Evolutionary conservation across 768 basidiomycete species (phyloP).

Genomic region (Hypholoma sublateritium): DNA sequence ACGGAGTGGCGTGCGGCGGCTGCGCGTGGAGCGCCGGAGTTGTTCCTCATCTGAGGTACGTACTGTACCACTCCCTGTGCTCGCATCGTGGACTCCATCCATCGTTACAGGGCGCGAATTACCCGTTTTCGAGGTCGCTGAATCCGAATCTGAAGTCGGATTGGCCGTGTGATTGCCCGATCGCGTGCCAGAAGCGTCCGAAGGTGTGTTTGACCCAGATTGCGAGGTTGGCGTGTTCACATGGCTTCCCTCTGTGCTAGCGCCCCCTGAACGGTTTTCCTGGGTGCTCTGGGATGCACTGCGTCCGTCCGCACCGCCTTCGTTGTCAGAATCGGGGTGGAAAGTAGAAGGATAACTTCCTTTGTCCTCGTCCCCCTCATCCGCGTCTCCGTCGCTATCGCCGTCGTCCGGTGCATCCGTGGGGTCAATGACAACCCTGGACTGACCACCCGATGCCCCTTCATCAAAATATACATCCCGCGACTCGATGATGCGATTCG

Average conservation of each 20-base stretch:
- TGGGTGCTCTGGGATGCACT: not conserved
- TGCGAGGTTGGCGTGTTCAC: not conserved
- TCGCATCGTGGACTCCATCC: not conserved
- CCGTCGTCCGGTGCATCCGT: not conserved
- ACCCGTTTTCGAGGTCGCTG: not conserved
- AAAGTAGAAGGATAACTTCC: not conserved
- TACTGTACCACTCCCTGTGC: not conserved
- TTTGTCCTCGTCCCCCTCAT: not conserved
- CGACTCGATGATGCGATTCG: not conserved
- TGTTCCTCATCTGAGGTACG: not conserved
- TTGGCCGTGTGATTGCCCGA: not conserved
- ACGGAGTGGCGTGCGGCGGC: not conserved
- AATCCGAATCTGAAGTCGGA: not conserved
- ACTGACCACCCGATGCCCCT: not conserved
- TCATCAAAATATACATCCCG: conserved; percentile 4
- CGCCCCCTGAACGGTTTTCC: not conserved
- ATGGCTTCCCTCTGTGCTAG: not conserved
- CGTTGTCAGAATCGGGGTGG: not conserved
- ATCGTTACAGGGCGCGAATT: not conserved
- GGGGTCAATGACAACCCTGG: not conserved
- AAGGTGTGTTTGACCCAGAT: not conserved
- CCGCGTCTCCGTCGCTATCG: not conserved
- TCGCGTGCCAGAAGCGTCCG: not conserved
- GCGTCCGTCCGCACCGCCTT: not conserved
- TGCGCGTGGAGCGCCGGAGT: not conserved